phyloP scores from a whole-genome alignment of 1,284 basidiomycete genomes.

The Irpex lacteus region DNA sequence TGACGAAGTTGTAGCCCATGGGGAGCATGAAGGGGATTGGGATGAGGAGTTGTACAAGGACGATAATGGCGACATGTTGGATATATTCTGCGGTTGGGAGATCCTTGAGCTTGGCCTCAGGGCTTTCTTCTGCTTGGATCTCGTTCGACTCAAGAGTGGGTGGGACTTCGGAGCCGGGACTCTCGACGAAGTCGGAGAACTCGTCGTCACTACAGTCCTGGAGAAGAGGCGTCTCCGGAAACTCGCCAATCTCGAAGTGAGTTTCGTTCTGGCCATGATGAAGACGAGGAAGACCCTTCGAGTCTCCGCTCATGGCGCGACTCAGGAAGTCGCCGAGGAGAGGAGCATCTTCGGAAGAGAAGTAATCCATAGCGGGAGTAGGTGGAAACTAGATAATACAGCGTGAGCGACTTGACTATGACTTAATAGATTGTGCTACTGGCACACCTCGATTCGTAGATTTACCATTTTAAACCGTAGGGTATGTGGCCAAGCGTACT shows the following conservation, averaged over 20 bases:
- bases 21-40: constrained; percentile 14
- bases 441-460: not conserved
- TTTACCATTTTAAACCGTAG: not conserved
- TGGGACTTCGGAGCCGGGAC: constrained; percentile 10
- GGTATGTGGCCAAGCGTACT: not conserved
- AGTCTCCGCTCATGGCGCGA: not conserved
- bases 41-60: constrained; percentile 13
- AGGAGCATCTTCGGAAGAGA: constrained; percentile 9
- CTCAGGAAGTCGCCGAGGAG: constrained; percentile 9
- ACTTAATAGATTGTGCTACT: not conserved
- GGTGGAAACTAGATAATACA: not conserved
- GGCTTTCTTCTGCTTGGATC: not conserved
- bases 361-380: constrained; percentile 7
- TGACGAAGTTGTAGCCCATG: constrained; percentile 10
- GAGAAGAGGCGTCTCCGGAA: constrained; percentile 12
- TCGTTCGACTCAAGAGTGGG: not conserved
- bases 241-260: constrained; percentile 8
- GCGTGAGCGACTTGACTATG: not conserved
- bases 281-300: not conserved
- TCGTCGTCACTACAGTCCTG: constrained; percentile 7
- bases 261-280: constrained; percentile 3
- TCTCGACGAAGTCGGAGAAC: constrained; percentile 10
- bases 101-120: not conserved
- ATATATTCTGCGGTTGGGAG: constrained; percentile 3
- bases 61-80: constrained; percentile 12